These are phyloP conservation scores for Hypoxylon rubiginosum DNA, from an alignment of 2,329 filamentous ascomycete species.

Conservation along the genomic window DNA sequence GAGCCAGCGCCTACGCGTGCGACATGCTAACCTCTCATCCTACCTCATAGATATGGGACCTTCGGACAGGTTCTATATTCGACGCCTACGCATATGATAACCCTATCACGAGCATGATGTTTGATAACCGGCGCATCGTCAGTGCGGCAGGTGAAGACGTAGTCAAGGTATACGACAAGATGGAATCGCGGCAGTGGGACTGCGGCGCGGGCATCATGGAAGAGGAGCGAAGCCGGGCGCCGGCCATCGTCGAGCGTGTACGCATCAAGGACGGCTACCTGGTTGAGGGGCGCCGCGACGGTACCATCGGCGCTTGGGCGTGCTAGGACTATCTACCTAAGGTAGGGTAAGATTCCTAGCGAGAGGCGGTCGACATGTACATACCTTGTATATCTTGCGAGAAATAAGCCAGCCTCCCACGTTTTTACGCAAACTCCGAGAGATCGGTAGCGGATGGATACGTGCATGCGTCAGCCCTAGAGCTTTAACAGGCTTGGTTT, in stretches of 20 bases:
- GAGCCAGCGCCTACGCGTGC: background rate
- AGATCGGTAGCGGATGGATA: background rate
- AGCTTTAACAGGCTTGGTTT: background rate
- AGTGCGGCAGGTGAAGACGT: slow-evolving; percentile 92
- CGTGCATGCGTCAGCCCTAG: slow-evolving; percentile 4
- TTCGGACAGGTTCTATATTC: slow-evolving; percentile 93
- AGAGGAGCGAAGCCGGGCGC: slow-evolving; percentile 73
- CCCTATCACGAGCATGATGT: slow-evolving; percentile 96
- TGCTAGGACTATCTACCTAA: slow-evolving; percentile 47
- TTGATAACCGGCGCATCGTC: slow-evolving; percentile 90
- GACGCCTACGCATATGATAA: slow-evolving; percentile 97
- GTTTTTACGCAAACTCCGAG: background rate
- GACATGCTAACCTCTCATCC: slow-evolving; percentile 33
- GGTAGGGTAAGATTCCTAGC: slow-evolving; percentile 7
- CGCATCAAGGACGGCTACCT: slow-evolving; percentile 94
- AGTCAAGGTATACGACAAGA: slow-evolving; percentile 98
- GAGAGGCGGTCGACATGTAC: slow-evolving; percentile 22
- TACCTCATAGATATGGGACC: slow-evolving; percentile 96
- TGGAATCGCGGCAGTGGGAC: slow-evolving; percentile 95
- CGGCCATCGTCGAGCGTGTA: slow-evolving; percentile 84
- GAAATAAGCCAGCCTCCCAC: slow-evolving; percentile 21
- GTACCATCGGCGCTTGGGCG: slow-evolving; percentile 87
- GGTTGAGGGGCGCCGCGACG: slow-evolving; percentile 89
- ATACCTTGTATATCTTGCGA: slow-evolving; percentile 32
- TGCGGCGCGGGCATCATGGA: slow-evolving; percentile 86